Percentiles rank a stretch among this genome's conserved stretches.
These are phyloP conservation scores for Jacaranda copaia DNA, from an alignment of 257 asterid species.

Conservation along the genomic window DNA sequence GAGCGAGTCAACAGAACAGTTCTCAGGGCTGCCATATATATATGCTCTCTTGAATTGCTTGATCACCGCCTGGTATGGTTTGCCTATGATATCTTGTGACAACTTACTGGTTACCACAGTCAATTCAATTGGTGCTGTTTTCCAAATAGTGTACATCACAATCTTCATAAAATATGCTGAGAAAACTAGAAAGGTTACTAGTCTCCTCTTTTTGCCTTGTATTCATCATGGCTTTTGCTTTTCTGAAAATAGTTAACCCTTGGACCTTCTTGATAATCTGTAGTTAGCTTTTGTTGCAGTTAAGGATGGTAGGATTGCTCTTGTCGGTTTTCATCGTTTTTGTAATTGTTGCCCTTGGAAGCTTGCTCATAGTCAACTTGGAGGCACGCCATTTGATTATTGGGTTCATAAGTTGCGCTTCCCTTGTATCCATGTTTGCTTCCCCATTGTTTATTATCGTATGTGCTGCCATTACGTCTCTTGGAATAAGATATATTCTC, in stretches of 20 bases:
- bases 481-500: not conserved
- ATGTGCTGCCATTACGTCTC: slow-evolving; percentile 30
- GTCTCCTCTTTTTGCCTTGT: not conserved
- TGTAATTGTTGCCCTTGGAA: slow-evolving; percentile 48
- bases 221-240: not conserved
- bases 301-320: slow-evolving; percentile 58
- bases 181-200: slow-evolving; percentile 49
- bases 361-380: slow-evolving; percentile 53
- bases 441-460: slow-evolving; percentile 71
- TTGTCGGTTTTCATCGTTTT: slow-evolving; percentile 49
- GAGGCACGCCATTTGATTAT: slow-evolving; percentile 50
- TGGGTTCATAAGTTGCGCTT: slow-evolving; percentile 59
- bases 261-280: not conserved
- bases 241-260: not conserved
- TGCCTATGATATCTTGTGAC: slow-evolving; percentile 62
- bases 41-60: slow-evolving; percentile 70
- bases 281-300: slow-evolving; percentile 43
- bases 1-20: slow-evolving; percentile 66
- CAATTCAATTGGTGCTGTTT: slow-evolving; percentile 62
- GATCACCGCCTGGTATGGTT: slow-evolving; percentile 76
- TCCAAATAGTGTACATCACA: slow-evolving; percentile 55
- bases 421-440: slow-evolving; percentile 75
- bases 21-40: slow-evolving; percentile 68
- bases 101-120: slow-evolving; percentile 64
- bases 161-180: slow-evolving; percentile 59